Evolutionary conservation across 1,284 basidiomycete species (phyloP), one percentile per base, ranked within the genome.

Genomic region (Rhodofomes roseus): DNA sequence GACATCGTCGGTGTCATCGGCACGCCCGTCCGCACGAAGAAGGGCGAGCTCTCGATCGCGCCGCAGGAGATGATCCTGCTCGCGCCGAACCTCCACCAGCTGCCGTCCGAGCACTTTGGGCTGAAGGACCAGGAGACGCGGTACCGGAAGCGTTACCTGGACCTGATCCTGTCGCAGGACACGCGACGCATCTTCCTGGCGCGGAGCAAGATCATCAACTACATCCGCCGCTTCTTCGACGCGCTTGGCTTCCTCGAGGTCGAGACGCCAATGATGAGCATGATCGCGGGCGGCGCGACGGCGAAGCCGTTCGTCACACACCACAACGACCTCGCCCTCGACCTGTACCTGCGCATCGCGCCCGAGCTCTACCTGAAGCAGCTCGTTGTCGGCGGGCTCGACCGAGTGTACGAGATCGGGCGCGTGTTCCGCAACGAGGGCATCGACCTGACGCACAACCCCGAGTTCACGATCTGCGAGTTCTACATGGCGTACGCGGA

Each of bases 401-500:
- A 99, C 77, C 90, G 96, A 54, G 96, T 99, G 11, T 99, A 96
- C 77, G 96, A 99, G 78, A 98, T 99, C 64, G 97, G 96, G 7
- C 89, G 96, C 56, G 96, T 98, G 34, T 99, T 99, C 86, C 81
- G 97, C 59, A 99, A 99, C 76, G 97, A 99, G 75, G 93, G 95
- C 56, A 99, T 99, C 74, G 97, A 99, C 78, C 81, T 98, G 69
- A 99, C 96, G 27, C 95, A 97, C 76, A 97, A 97, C 77, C 95
- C 95, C 64, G 94, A 96, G 73, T 96, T 97, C 80, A 94, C 94
- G 22, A 97, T 98, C 76, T 99, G 96, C 84, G 96, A 99, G 80
- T 99, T 99, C 78, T 99, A 99, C 76, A 99, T 99, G 96, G 96
- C 96, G 29, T 99, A 98, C 72, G 96, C 96, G 63, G 96, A 99